Base-by-base conservation (phyloP, 805 yeast genomes). In the Teunomyces pallodes region DNA sequence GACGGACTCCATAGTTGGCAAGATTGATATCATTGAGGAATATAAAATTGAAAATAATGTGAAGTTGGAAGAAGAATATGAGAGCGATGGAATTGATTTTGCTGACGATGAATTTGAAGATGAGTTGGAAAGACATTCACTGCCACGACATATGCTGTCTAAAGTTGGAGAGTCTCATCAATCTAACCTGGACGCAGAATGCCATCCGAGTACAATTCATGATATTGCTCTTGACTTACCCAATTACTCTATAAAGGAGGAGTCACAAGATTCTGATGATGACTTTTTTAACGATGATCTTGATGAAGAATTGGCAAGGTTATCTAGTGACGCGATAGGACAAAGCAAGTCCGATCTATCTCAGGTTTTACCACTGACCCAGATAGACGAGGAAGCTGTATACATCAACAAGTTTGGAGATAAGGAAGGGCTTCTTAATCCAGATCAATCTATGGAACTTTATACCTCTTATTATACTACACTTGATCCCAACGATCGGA, bases 351-450 rank as follows among this genome's bases (percentile, higher is more conserved):
- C 28, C 8, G 39, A 31, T 4, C 24, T 20, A 20, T 20, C 24
- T 20, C 24, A 20, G 24, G 6, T 20, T 20, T 20, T 20, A 5
- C 24, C 24, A 20, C 28, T 27, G 20, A 36, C 30, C 14, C 29
- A 38, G 14, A 12, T 16, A 12, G 16, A 13, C 3, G 44, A 45
- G 5, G 69, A 66, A 29, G 51, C 49, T 4, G 29, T 62, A 0
- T 65, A 52, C 48, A 43, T 56, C 10, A 54, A 50, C 43, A 20
- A 41, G 7, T 67, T 69, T 48, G 47, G 47, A 9, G 49, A 54
- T 0, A 49, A 52, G 4, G 79, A 69, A 13, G 83, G 82, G 0
- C 60, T 69, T n/a, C 64, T 79, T 42, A 61, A 64, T 2, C 59
- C 69, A 3, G 61, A 62, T 6, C 68, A 77, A 43, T 64, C 64